Evolutionary conservation across 2,329 filamentous ascomycete genomes (phyloP).

Genomic region (Hymenoscyphus occultus): DNA sequence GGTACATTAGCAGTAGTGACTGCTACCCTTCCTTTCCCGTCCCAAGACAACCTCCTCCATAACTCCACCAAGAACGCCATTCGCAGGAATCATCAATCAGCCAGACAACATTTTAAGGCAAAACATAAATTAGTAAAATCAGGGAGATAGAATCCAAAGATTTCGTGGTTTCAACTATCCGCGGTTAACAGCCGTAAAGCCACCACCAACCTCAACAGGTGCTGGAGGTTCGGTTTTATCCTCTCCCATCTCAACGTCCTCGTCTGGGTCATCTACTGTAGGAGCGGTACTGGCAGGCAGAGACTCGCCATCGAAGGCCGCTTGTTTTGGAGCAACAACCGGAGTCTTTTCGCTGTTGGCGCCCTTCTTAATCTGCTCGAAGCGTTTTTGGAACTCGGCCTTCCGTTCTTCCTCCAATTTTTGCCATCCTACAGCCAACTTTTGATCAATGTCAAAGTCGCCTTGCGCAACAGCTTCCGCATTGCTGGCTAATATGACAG

Average conservation of each 20-base stretch:
- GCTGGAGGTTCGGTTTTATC: conserved; percentile 33
- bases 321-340: conserved; percentile 25
- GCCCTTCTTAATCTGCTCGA: conserved; percentile 35
- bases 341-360: conserved; percentile 24
- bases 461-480: conserved; percentile 29
- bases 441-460: conserved; percentile 31
- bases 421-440: conserved; percentile 32
- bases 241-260: conserved; percentile 38
- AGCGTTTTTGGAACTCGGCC: conserved; percentile 23
- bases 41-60: background rate
- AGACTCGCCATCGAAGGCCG: conserved; percentile 21
- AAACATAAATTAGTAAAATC: background rate
- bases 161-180: conserved; percentile 1
- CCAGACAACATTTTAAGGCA: background rate
- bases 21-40: background rate
- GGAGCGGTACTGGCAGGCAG: conserved; percentile 19
- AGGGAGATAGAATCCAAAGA: background rate
- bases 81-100: background rate
- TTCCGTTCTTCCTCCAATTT: conserved; percentile 25
- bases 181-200: conserved; percentile 36
- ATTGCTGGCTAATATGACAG: conserved; percentile 25
- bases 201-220: conserved; percentile 20
- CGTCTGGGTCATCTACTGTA: conserved; percentile 25
- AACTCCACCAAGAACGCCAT: conserved; percentile 1
- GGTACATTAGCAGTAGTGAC: background rate